A percentile compares a stretch with the other conserved stretches of the same genome.
Evolutionary conservation across 2,329 filamentous ascomycete species (phyloP).

Genomic region (Diaporthe nobilis): DNA sequence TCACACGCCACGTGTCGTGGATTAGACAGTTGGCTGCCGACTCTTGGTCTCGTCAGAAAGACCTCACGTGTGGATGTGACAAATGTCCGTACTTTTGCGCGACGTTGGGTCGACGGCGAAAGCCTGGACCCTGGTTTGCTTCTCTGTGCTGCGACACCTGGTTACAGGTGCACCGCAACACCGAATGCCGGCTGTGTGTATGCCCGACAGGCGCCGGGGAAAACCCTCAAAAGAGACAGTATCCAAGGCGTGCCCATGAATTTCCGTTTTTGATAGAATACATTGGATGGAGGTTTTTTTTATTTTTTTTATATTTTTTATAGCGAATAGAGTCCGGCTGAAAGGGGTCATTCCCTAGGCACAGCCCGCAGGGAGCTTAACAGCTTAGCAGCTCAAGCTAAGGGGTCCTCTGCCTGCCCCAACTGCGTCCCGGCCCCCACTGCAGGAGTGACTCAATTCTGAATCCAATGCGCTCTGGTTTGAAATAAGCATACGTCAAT

Average conservation of each 20-base stretch:
- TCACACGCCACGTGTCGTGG: neutral
- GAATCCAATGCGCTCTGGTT: constrained; percentile 22
- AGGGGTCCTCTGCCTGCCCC: neutral
- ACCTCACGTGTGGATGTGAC: neutral
- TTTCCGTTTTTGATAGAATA: neutral
- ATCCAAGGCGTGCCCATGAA: neutral
- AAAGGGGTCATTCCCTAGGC: neutral
- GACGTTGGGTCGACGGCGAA: neutral
- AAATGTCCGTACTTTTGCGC: neutral
- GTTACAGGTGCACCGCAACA: neutral
- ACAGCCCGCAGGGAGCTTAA: neutral
- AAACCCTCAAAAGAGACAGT: neutral
- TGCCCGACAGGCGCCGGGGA: neutral
- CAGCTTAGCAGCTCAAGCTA: neutral
- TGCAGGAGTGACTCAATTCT: constrained; percentile 17
- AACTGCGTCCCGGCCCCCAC: neutral
- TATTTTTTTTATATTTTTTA: too few species aligned
- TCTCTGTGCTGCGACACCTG: neutral
- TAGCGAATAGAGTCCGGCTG: too few species aligned
- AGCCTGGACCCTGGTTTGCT: neutral
- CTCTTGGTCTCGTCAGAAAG: neutral
- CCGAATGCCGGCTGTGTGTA: neutral
- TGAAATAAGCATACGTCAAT: constrained; percentile 41
- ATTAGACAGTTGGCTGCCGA: neutral
- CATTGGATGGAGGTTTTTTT: neutral